Percentiles rank a stretch among this genome's conserved stretches.
Conservation (phyloP, 164 flowering plant species). For the Umbilicus rupestris region DNA sequence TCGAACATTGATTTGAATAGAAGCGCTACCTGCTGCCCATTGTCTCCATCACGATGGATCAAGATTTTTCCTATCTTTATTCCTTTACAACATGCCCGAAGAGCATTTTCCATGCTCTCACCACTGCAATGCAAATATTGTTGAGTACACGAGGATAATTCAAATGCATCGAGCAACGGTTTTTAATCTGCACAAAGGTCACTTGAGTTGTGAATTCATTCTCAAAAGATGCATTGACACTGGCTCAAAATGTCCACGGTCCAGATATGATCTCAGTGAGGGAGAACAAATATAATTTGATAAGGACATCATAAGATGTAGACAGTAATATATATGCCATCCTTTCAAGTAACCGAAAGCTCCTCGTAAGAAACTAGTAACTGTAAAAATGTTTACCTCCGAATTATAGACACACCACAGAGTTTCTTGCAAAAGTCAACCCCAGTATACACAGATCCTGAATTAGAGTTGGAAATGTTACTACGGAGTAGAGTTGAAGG, state of each 20-base stretch:
- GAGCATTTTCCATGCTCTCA: conserved; percentile 98
- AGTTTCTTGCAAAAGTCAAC: conserved; percentile 96
- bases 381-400: conserved; percentile 54
- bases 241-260: not conserved
- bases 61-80: conserved; percentile 96
- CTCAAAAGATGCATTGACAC: not conserved
- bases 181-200: not conserved
- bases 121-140: conserved; percentile 39
- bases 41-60: conserved; percentile 93
- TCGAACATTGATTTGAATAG: conserved; percentile 12
- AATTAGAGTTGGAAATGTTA: conserved; percentile 11
- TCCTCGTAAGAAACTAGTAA: not conserved
- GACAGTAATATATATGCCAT: not conserved
- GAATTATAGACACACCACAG: conserved; percentile 90
- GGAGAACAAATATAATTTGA: not conserved
- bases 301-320: not conserved
- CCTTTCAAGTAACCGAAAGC: not conserved
- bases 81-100: conserved; percentile 98
- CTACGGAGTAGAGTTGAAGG: not conserved
- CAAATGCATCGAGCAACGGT: not conserved
- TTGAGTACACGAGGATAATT: not conserved
- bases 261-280: not conserved
- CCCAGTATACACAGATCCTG: conserved; percentile 88
- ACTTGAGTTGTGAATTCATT: not conserved
- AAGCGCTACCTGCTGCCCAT: conserved; percentile 76